These are phyloP conservation scores for Conringia planisiliqua DNA, from an alignment of 345 rosid species.

Conservation along the genomic window DNA sequence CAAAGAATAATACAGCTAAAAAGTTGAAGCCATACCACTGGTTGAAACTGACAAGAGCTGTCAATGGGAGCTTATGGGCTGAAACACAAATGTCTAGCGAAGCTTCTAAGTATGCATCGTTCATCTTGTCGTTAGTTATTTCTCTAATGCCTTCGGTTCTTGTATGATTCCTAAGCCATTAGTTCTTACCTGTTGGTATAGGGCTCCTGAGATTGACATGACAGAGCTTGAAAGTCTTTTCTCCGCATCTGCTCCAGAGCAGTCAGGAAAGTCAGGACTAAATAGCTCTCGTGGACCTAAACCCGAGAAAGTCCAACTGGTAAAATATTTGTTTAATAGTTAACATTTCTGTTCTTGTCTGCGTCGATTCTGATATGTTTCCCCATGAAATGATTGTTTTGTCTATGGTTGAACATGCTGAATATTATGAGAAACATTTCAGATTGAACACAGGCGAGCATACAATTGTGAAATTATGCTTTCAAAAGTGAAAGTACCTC, in stretches of 20 bases:
- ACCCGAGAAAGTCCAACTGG: constrained; percentile 92
- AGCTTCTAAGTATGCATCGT: constrained; percentile 64
- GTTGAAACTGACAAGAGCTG: constrained; percentile 91
- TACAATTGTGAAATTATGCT: constrained; percentile 99
- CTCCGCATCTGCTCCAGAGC: constrained; percentile 67
- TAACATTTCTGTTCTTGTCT: not conserved
- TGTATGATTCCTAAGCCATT: constrained; percentile 7
- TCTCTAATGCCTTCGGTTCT: constrained; percentile 19
- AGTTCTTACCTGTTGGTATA: constrained; percentile 22
- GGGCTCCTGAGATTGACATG: constrained; percentile 97
- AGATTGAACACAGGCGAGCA: constrained; percentile 95
- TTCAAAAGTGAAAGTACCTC: constrained; percentile 91
- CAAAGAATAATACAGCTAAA: constrained; percentile 54
- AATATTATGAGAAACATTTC: constrained; percentile 14
- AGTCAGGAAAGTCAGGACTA: constrained; percentile 40
- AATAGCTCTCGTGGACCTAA: constrained; percentile 54
- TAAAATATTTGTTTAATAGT: constrained; percentile 25
- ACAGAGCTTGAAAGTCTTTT: constrained; percentile 91
- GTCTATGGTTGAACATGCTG: not conserved
- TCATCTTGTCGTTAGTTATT: not conserved
- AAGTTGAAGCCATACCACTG: constrained; percentile 96
- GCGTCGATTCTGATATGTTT: not conserved
- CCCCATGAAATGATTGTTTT: not conserved
- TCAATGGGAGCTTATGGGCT: constrained; percentile 96
- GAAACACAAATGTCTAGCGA: constrained; percentile 88